phyloP scores from a whole-genome alignment of 2,329 filamentous ascomycete species.

The Arthrobotrys pseudoclavata region DNA sequence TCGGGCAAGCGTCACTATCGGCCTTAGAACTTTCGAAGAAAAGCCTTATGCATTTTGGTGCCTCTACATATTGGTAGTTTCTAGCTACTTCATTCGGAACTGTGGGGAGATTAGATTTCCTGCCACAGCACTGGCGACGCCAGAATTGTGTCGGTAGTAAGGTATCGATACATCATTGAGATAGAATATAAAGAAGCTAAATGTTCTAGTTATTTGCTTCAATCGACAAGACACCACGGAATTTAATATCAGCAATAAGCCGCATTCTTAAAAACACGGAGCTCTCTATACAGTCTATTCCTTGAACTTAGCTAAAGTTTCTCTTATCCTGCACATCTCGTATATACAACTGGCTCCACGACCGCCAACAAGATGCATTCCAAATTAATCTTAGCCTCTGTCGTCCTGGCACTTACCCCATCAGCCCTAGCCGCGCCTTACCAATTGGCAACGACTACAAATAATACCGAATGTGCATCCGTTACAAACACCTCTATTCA shows the following conservation, averaged over 20 bases:
- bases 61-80: not conserved
- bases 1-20: not conserved
- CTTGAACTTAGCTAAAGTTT: not conserved
- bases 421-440: slow-evolving; percentile 40
- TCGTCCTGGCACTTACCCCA: slow-evolving; percentile 28
- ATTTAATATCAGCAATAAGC: not conserved
- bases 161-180: not conserved
- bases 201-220: not conserved
- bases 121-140: not conserved
- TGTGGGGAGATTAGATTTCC: not conserved
- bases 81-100: slow-evolving; percentile 2
- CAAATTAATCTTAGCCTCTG: slow-evolving; percentile 26
- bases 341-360: not conserved
- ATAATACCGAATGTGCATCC: not conserved
- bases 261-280: not conserved
- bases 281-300: not conserved
- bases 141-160: not conserved
- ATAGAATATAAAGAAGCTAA: not conserved
- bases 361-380: slow-evolving; percentile 31
- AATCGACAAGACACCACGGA: not conserved
- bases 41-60: not conserved
- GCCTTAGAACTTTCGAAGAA: not conserved
- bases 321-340: not conserved
- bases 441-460: slow-evolving; percentile 12
- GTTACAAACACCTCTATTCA: slow-evolving; percentile 1